These are phyloP conservation scores for Nicotiana benthamiana DNA, from an alignment of 257 asterid species.

Conservation along the genomic window DNA sequence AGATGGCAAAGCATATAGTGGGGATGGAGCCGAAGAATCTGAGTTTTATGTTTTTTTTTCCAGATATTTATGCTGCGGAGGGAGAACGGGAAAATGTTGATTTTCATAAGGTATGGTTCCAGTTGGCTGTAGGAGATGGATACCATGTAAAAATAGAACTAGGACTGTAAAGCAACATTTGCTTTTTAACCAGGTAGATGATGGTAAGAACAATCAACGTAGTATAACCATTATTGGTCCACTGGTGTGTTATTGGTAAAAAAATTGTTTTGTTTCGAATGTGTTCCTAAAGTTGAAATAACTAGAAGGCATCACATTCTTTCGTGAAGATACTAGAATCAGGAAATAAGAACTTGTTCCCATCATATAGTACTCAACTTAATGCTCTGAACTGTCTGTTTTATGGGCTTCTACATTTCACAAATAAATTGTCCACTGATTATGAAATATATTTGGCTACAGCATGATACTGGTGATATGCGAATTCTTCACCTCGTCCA, in stretches of 20 bases:
- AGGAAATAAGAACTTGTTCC: neutral
- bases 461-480: too few species aligned
- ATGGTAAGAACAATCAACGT: slow-evolving; percentile 1
- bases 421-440: neutral
- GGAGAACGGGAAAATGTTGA: slow-evolving; percentile 54
- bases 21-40: slow-evolving; percentile 29
- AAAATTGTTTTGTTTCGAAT: neutral
- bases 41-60: slow-evolving; percentile 41
- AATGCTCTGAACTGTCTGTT: neutral
- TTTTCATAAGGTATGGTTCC: slow-evolving; percentile 37
- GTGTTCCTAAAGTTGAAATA: neutral
- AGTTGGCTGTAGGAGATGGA: slow-evolving; percentile 27
- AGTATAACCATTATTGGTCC: too few species aligned
- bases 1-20: slow-evolving; percentile 21
- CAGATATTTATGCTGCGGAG: slow-evolving; percentile 47
- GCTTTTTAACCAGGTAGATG: neutral
- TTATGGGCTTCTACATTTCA: neutral
- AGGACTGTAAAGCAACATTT: neutral
- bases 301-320: neutral
- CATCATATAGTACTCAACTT: neutral
- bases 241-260: neutral
- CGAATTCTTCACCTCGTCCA: too few species aligned
- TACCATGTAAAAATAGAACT: neutral
- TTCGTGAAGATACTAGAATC: neutral
- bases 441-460: too few species aligned